Evolutionary conservation across 805 yeast species (phyloP), one percentile per base, ranked within the genome.

Genomic region (Vanderwaltozyma polyspora): DNA sequence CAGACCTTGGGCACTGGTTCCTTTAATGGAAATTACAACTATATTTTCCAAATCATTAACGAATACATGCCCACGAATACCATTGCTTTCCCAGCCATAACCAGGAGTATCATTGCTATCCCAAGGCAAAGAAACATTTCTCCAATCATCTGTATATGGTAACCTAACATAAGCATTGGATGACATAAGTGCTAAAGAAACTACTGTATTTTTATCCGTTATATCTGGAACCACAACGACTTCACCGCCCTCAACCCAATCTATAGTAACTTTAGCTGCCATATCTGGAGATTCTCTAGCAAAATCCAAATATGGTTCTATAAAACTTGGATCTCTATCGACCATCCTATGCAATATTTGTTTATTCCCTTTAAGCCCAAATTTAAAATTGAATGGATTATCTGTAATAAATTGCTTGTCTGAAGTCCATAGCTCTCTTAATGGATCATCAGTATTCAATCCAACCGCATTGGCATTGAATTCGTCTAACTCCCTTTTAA

Each of bases 11-110:
- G 96, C 94, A 32, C 87, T 74, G 1, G 98, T 89, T 2, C 98
- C 98, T 55, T 91, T 91, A 38, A 85, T 66, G 0, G 94, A 74
- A 21, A 91, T 71, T 2, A 91, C 79, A 12, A 84, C 83, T 0
- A 70, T 60, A 8, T 68, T 53, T 2, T 76, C 68, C 32, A 67
- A 68, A 39, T 72, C 74, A 32, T 72, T 68, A 7, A 74, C 76
- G 59, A 91, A 91, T 1, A 91, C 74, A 53, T 91, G 95, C 3
- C 98, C 98, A 29, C 98, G 66, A 2, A 91, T 59, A 1, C 96
- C 96, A 40, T 72, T 75, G 8, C 66, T 76, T 41, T 74, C 70
- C 98, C 97, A 91, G 3, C 97, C 97, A 54, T 79, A 79, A 13
- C 77, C 73, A 10, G 60, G 46, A n/a, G 70, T 64, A n/a, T 32